A percentile compares a stretch with the other conserved stretches of the same genome.
Evolutionary conservation across 352 stramenopile species (phyloP).

Genomic region (Pythium coloratum): DNA sequence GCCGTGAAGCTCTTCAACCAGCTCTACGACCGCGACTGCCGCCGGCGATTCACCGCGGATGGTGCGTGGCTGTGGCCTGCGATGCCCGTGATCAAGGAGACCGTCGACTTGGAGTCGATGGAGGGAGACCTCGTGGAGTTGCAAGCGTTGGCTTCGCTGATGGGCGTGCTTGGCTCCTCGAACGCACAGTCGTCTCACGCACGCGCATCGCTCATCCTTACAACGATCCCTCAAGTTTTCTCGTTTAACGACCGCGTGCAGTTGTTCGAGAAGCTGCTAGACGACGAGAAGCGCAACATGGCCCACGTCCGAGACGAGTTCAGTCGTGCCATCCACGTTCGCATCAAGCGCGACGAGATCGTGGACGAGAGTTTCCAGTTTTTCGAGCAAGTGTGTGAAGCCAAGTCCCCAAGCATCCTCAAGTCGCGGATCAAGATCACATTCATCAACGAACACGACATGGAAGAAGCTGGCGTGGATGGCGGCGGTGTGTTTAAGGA

Average conservation of each 20-base stretch:
- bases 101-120: conserved; percentile 62
- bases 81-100: conserved; percentile 66
- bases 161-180: conserved; percentile 31
- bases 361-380: conserved; percentile 90
- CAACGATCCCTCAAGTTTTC: conserved; percentile 79
- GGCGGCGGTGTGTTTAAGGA: conserved; percentile 98
- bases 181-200: conserved; percentile 32
- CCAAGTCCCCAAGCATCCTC: conserved; percentile 48
- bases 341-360: conserved; percentile 78
- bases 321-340: conserved; percentile 48
- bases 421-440: conserved; percentile 92
- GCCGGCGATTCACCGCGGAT: conserved; percentile 45
- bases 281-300: conserved; percentile 58
- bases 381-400: conserved; percentile 61
- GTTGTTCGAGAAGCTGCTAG: conserved; percentile 73
- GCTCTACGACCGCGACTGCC: conserved; percentile 71
- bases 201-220: conserved; percentile 55
- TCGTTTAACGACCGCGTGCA: conserved; percentile 74
- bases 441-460: conserved; percentile 92
- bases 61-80: conserved; percentile 70
- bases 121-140: conserved; percentile 50
- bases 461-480: conserved; percentile 96
- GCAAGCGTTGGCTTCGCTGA: conserved; percentile 49
- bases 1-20: conserved; percentile 82
- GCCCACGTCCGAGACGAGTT: conserved; percentile 62